Evolutionary conservation across 164 flowering plant genomes (phyloP).

Genomic region (Paratinospora sagittata): DNA sequence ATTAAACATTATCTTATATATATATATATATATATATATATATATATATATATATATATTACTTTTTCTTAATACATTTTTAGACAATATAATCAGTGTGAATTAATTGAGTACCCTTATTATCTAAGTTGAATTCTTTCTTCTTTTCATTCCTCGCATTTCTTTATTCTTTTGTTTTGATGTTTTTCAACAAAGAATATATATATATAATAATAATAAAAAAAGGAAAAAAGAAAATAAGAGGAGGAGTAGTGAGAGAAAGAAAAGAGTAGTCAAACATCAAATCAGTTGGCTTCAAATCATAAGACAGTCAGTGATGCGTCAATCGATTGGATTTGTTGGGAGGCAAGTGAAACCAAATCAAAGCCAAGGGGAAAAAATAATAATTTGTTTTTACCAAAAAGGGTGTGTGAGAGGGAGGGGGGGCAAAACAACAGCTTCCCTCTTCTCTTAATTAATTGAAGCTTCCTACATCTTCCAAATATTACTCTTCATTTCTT

Average conservation of each 20-base stretch:
- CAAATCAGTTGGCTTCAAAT: constrained; percentile 12
- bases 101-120: no score
- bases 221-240: not conserved
- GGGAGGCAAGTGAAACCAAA: not conserved
- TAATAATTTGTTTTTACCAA: no score
- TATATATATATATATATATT: no score
- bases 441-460: no score
- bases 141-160: no score
- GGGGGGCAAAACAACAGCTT: constrained; percentile 24
- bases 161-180: no score
- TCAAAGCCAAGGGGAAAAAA: not conserved
- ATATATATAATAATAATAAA: not conserved
- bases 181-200: no score
- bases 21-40: no score
- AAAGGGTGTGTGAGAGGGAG: no score
- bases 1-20: not conserved
- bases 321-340: constrained; percentile 18
- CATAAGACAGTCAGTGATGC: constrained; percentile 22
- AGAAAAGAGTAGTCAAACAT: constrained; percentile 17
- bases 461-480: constrained; percentile 23
- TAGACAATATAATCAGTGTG: no score
- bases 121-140: no score
- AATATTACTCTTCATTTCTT: not conserved
- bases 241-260: not conserved
- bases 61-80: no score